Conservation (phyloP, 352 stramenopile species). For the Elongisporangium prolatum region DNA sequence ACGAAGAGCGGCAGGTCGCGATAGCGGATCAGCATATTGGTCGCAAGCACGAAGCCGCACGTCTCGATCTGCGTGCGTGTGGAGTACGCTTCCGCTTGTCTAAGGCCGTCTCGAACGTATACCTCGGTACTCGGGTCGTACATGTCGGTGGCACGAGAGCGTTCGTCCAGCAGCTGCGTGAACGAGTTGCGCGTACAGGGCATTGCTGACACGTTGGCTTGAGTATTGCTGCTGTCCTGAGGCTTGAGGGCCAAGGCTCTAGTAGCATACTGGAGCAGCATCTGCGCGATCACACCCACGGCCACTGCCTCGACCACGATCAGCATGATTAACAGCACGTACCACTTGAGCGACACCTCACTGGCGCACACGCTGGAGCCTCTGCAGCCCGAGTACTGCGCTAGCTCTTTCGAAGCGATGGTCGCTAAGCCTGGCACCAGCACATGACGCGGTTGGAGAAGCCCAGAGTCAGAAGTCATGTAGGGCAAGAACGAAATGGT, state of each 20-base stretch:
- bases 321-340: slow-evolving; percentile 12
- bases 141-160: slow-evolving; percentile 15
- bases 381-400: slow-evolving; percentile 24
- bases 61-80: slow-evolving; percentile 25
- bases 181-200: slow-evolving; percentile 20
- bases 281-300: slow-evolving; percentile 1
- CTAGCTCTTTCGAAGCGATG: slow-evolving; percentile 11
- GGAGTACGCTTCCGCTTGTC: slow-evolving; percentile 7
- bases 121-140: slow-evolving; percentile 26
- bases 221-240: too few species aligned
- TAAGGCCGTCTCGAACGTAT: slow-evolving; percentile 16
- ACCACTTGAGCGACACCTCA: slow-evolving; percentile 16
- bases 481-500: too few species aligned
- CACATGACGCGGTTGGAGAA: slow-evolving; percentile 11
- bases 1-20: slow-evolving; percentile 23
- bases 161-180: slow-evolving; percentile 30
- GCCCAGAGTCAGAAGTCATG: too few species aligned
- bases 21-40: slow-evolving; percentile 25
- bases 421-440: slow-evolving; percentile 19
- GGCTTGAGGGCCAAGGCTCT: too few species aligned
- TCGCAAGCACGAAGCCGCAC: slow-evolving; percentile 24
- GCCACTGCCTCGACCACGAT: not conserved
- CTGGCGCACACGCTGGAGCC: slow-evolving; percentile 24
- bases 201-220: too few species aligned
- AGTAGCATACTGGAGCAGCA: slow-evolving; percentile 1